Percentiles rank a stretch among this genome's conserved stretches.
phyloP scores from a whole-genome alignment of 2,329 filamentous ascomycete genomes.

The Aspergillus texensis region DNA sequence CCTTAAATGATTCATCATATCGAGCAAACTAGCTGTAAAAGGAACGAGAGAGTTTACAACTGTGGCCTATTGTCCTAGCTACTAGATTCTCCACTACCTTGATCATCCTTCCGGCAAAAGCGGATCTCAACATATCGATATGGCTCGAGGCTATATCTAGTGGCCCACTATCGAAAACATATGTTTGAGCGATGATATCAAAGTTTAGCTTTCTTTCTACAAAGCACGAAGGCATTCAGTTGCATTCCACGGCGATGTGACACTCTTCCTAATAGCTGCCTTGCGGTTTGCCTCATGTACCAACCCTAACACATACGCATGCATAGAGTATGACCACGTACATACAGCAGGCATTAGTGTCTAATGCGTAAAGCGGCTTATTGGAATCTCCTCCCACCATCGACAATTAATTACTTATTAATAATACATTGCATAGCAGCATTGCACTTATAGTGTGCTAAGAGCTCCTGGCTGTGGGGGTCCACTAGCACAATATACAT shows the following conservation, averaged over 20 bases:
- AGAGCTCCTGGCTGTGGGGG: background rate
- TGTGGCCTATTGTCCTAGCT: background rate
- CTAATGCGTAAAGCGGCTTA: background rate
- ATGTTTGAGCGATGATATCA: too few species aligned
- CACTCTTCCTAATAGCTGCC: background rate
- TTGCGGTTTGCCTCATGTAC: background rate
- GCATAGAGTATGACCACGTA: background rate
- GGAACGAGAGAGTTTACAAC: accelerated
- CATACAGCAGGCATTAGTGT: background rate
- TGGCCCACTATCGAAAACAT: background rate
- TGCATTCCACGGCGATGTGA: too few species aligned
- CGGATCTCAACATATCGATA: background rate
- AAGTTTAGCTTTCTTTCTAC: background rate
- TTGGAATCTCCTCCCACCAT: background rate
- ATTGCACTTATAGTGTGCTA: background rate
- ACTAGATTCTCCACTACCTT: background rate
- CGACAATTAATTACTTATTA: background rate
- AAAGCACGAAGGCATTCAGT: too few species aligned
- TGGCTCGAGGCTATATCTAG: background rate
- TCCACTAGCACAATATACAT: background rate
- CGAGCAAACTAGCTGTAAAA: background rate
- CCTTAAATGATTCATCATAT: too few species aligned
- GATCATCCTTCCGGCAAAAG: background rate
- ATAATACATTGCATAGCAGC: background rate
- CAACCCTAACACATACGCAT: too few species aligned